Evolutionary conservation across 148 eudicot genomes (phyloP).

Genomic region (Diospyros lotus): DNA sequence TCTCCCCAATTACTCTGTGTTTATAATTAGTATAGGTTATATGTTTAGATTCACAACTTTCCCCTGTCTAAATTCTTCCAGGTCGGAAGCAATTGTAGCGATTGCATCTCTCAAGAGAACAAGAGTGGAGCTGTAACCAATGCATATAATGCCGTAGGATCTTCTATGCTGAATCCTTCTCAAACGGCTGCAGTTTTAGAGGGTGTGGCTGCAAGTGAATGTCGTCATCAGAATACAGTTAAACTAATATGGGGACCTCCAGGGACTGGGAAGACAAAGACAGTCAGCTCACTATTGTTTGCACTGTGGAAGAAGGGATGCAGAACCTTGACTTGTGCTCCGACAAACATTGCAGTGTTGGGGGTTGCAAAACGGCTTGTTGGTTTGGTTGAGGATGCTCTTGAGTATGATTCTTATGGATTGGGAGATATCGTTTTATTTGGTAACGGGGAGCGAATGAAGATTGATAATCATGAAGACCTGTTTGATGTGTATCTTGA

Average conservation of each 20-base stretch:
- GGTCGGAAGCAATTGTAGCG: no score
- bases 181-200: constrained; percentile 36
- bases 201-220: constrained; percentile 34
- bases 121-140: no score
- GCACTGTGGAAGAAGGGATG: constrained; percentile 21
- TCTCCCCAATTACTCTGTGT: no score
- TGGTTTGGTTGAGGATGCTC: constrained; percentile 5
- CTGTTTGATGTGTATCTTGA: constrained; percentile 44
- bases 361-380: constrained; percentile 30
- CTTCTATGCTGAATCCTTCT: constrained; percentile 8
- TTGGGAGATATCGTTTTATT: constrained; percentile 54
- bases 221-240: constrained; percentile 23
- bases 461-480: constrained; percentile 37
- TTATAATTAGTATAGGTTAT: no score
- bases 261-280: constrained; percentile 62
- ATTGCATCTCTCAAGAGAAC: no score
- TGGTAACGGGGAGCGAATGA: constrained; percentile 58
- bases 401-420: constrained; percentile 30
- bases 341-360: constrained; percentile 47
- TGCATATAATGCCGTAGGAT: no score
- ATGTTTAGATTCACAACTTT: no score
- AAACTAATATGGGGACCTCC: constrained; percentile 73
- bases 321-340: constrained; percentile 46
- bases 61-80: no score
- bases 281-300: constrained; percentile 32